Evolutionary conservation across 2,329 filamentous ascomycete species (phyloP), one percentile per base, ranked within the genome.

Genomic region (Akanthomyces dipterigenus): DNA sequence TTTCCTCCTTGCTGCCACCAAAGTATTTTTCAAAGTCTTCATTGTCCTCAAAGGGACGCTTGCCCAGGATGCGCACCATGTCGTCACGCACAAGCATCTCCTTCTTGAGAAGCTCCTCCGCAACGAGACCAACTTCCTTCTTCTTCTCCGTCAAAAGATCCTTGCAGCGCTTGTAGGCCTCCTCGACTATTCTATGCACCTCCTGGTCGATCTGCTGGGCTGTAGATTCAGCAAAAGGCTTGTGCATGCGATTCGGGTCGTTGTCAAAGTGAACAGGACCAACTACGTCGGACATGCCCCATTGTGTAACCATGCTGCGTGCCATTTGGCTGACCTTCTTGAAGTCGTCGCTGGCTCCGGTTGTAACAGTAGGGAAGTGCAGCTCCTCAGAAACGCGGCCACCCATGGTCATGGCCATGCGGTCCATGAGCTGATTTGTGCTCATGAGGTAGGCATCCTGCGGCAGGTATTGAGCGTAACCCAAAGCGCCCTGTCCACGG

Each of bases 361-460:
- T 95, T 1, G 95, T 99, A 22, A 99, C 95, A 0, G 92, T 96
- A 38, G 95, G 88, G 76, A 99, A 99, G 77, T 99, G 93, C 8
- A 99, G 79, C 76, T 99, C 95, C 77, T 99, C 95, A 22, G 89
- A 95, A 26, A 99, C 90, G 66, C 95, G 91, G 1, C 95, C 95
- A 68, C 93, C 95, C 60, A 99, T 87, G 2, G 93, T 97, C 95
- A 99, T 99, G 65, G 95, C 95, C 95, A 99, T 99, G 68, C 95
- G 92, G 75, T 99, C 95, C 91, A 98, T 96, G 46, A 99, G 82
- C 77, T 99, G 95, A 72, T 93, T 88, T 65, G 91, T 88, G 71
- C 89, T 96, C 93, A 99, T 95, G 65, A 99, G 84, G 74, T 98
- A 98, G 9, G 91, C 91, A 71, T 99, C 95, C 24, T 88, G 83